Evolutionary conservation across 306 rosid species (phyloP).

Genomic region (Medicago arabica): DNA sequence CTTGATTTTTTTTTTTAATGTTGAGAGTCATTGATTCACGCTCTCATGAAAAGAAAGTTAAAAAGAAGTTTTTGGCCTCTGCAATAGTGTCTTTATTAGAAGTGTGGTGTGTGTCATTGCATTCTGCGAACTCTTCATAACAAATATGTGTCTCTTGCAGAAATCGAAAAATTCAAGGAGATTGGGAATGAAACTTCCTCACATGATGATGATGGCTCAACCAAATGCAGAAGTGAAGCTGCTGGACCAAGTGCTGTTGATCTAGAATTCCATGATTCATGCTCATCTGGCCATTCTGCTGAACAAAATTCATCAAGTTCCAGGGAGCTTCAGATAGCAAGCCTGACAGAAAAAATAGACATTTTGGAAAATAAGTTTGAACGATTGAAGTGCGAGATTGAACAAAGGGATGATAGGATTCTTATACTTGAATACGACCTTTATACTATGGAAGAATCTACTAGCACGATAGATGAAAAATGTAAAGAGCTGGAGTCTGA

Average conservation of each 20-base stretch:
- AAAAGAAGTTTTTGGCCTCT: not conserved
- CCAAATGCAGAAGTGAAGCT: constrained; percentile 47
- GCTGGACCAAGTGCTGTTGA: constrained; percentile 43
- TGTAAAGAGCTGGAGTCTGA: constrained; percentile 48
- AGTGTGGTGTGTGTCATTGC: constrained; percentile 4
- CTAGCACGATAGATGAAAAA: constrained; percentile 47
- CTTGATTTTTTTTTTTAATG: constrained; percentile 2
- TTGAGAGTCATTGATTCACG: not conserved
- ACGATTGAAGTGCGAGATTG: constrained; percentile 52
- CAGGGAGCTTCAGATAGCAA: constrained; percentile 53
- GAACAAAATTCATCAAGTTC: constrained; percentile 52
- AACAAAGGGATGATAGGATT: constrained; percentile 58
- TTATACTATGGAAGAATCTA: constrained; percentile 49
- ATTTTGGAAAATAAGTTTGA: constrained; percentile 56
- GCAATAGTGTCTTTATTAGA: not conserved
- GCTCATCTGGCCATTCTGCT: constrained; percentile 50
- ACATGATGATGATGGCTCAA: constrained; percentile 41
- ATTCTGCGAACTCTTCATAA: constrained; percentile 20
- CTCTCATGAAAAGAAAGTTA: not conserved
- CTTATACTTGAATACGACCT: constrained; percentile 65
- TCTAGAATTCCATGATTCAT: constrained; percentile 45
- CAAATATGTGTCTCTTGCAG: constrained; percentile 52
- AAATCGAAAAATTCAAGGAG: constrained; percentile 67
- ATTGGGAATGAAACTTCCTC: constrained; percentile 56
- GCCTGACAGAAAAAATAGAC: constrained; percentile 57